Conservation (phyloP, 2,329 filamentous ascomycete genomes). For the Moelleriella libera region DNA sequence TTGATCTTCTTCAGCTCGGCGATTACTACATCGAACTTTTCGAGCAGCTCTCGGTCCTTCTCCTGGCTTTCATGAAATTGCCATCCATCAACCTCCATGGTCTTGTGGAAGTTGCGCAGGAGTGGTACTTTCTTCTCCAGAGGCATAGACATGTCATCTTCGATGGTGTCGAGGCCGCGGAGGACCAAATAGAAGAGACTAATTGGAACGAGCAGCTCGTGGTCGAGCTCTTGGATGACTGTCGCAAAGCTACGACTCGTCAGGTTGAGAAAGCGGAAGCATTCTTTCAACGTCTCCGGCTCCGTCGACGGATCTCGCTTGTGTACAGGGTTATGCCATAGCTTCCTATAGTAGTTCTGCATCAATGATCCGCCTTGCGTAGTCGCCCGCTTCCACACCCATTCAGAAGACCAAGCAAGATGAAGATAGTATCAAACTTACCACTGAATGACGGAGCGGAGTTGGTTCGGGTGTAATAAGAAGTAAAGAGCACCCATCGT, state of each 20-base stretch:
- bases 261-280: slow-evolving; percentile 72
- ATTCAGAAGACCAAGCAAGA: not conserved
- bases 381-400: too few relatives aligned
- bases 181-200: slow-evolving; percentile 87
- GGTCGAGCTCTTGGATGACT: slow-evolving; percentile 92
- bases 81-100: slow-evolving; percentile 78
- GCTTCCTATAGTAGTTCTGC: slow-evolving; percentile 48
- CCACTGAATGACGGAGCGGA: slow-evolving; percentile 84
- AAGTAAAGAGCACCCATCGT: slow-evolving; percentile 58
- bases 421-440: slow-evolving; percentile 22
- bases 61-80: slow-evolving; percentile 80
- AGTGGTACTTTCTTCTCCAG: slow-evolving; percentile 73
- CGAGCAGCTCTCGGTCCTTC: slow-evolving; percentile 84
- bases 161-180: slow-evolving; percentile 90
- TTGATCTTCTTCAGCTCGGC: slow-evolving; percentile 82
- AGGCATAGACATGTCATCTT: slow-evolving; percentile 92
- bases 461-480: slow-evolving; percentile 58
- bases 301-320: slow-evolving; percentile 66
- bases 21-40: slow-evolving; percentile 82
- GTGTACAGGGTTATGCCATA: slow-evolving; percentile 94
- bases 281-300: slow-evolving; percentile 57
- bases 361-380: too few relatives aligned
- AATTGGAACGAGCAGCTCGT: slow-evolving; percentile 80
- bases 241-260: slow-evolving; percentile 88
- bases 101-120: slow-evolving; percentile 66